phyloP scores from a whole-genome alignment of 1,139 yeast species.

The Pneumocystis wakefieldiae region DNA sequence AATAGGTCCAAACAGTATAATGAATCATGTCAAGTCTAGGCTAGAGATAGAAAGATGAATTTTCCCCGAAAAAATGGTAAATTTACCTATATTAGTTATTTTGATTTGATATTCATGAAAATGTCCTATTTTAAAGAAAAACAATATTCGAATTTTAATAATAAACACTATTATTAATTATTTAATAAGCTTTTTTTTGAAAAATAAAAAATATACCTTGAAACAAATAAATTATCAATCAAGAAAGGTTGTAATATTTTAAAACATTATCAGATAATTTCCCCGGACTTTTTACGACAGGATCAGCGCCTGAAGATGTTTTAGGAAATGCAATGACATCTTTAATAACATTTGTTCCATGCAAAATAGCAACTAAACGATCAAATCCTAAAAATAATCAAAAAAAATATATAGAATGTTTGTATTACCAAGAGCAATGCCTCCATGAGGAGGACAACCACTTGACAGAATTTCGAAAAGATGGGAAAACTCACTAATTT shows the following conservation, averaged over 20 bases:
- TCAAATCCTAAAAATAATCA: slow-evolving; percentile 48
- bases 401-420: not conserved
- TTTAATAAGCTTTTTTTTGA: not conserved
- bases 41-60: too few species aligned
- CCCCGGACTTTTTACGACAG: slow-evolving; percentile 78
- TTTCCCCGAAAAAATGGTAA: too few species aligned
- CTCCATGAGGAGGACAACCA: slow-evolving; percentile 99
- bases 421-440: slow-evolving; percentile 46
- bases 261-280: slow-evolving; percentile 37
- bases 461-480: slow-evolving; percentile 61
- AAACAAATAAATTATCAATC: not conserved
- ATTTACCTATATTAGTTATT: too few species aligned
- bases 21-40: too few species aligned
- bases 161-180: too few species aligned
- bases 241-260: slow-evolving; percentile 33
- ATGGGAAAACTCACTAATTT: slow-evolving; percentile 64
- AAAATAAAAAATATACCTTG: not conserved
- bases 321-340: slow-evolving; percentile 96
- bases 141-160: too few species aligned
- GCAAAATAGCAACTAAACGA: slow-evolving; percentile 76
- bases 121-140: too few species aligned
- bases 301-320: slow-evolving; percentile 74
- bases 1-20: too few species aligned
- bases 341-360: slow-evolving; percentile 59
- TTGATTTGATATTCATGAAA: too few species aligned